Evolutionary conservation across 1,284 basidiomycete genomes (phyloP), one percentile per base, ranked within the genome.

Genomic region (Cutaneotrichosporon sp.): DNA sequence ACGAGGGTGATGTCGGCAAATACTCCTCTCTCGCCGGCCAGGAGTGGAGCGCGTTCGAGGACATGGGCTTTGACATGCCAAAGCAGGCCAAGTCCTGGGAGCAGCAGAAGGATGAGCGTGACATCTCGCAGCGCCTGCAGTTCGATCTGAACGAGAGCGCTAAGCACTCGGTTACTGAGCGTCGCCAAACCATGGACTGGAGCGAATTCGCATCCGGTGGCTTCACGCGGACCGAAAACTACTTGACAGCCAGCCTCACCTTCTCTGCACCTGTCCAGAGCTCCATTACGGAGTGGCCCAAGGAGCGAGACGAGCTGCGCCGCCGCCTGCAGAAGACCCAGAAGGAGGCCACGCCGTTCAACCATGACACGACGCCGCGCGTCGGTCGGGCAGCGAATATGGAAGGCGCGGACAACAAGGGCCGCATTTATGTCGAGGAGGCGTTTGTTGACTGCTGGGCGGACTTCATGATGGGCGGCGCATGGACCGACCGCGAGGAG

Each of bases 11-110:
- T 9, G 87, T 88, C 63, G 88, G 88, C 65, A 82, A 86, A n/a
- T 94, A 89, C 79, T 84, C 87, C 62, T 90, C 86, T 65, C 74
- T 94, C 69, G 90, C 90, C 0, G 90, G 93, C 67, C 82, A 92
- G 69, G 90, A 88, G 74, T 95, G 92, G 92, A 90, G 90, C 13
- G 87, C 90, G 75, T 95, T 95, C 72, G 90, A 92, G 82, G 82
- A 85, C 47, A 83, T 86, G 75, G 92, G 92, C 0, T 94, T 95
- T 69, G 86, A 87, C 47, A 82, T 82, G 16, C 58, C 51, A 34
- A 50, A 56, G 26, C 38, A 36, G 16, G n/a, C 42, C 18, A 61
- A 56, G 40, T 31, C 32, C 30, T n/a, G 53, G n/a, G 46, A 57
- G n/a, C 26, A 32, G n/a, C 22, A 56, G n/a, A 31, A 30, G 49